These are phyloP conservation scores for Lophiostoma macrostomum DNA, from an alignment of 495 filamentous ascomycete genomes.

Conservation along the genomic window DNA sequence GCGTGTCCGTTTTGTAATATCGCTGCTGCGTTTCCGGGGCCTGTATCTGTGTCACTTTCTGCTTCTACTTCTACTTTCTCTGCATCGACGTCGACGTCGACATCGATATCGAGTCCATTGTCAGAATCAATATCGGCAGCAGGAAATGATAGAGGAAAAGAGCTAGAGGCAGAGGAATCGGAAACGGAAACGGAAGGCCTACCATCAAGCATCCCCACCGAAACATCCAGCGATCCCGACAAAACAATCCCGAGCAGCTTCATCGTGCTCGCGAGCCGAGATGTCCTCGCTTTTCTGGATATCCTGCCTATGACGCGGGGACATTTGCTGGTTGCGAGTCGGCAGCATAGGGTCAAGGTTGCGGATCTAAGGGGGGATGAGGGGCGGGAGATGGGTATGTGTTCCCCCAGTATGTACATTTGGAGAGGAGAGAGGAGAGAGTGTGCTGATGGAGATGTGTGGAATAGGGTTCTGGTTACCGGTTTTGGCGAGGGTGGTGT, in stretches of 20 bases:
- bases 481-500: slow-evolving; percentile 67
- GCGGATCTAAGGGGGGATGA: slow-evolving; percentile 63
- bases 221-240: slow-evolving; percentile 26
- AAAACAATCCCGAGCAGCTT: slow-evolving; percentile 44
- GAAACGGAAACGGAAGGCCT: slow-evolving; percentile 25
- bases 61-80: slow-evolving; percentile 41
- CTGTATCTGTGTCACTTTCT: slow-evolving; percentile 16
- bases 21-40: slow-evolving; percentile 41
- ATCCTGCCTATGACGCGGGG: slow-evolving; percentile 75
- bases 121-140: background rate
- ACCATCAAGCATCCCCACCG: slow-evolving; percentile 37
- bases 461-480: slow-evolving; percentile 59
- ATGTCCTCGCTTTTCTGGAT: slow-evolving; percentile 82
- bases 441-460: background rate
- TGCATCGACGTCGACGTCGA: no score
- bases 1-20: slow-evolving; percentile 69
- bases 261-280: slow-evolving; percentile 68
- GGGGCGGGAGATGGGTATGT: slow-evolving; percentile 50
- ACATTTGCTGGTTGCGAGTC: slow-evolving; percentile 73
- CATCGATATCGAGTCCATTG: no score
- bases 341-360: slow-evolving; percentile 68
- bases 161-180: background rate
- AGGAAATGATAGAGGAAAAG: background rate
- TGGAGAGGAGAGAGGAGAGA: background rate
- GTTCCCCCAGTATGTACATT: background rate